Percentiles rank a stretch among this genome's conserved stretches.
These are phyloP conservation scores for Coemansia sp. DNA, from an alignment of 192 early-diverging fungal genomes.

Conservation along the genomic window DNA sequence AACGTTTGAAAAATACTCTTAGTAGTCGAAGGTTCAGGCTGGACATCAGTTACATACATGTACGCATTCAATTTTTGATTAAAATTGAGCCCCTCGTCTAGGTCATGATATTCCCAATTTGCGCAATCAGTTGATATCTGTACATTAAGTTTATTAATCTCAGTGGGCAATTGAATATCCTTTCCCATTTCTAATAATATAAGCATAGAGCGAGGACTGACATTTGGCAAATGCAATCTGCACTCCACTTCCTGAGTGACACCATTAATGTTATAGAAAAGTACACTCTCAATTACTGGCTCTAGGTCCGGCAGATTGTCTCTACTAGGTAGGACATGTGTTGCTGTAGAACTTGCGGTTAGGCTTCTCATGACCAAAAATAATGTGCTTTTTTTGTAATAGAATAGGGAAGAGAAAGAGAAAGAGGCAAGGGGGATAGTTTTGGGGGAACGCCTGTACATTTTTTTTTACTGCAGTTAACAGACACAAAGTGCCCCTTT, in stretches of 20 bases:
- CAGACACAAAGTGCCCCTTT: neutral
- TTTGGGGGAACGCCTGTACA: neutral
- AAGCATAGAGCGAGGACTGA: neutral
- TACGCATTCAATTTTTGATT: neutral
- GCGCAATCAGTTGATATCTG: neutral
- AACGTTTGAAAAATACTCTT: neutral
- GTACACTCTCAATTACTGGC: neutral
- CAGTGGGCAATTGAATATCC: neutral
- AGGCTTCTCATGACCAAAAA: neutral
- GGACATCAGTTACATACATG: neutral
- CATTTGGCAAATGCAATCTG: neutral
- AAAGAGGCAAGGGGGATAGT: neutral
- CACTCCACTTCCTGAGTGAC: neutral
- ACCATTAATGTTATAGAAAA: neutral
- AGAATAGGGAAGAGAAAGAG: neutral
- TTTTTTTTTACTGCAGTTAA: neutral
- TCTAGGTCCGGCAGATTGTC: neutral
- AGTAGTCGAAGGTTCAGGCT: neutral
- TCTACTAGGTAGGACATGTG: neutral
- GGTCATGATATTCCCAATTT: neutral
- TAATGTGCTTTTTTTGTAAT: neutral
- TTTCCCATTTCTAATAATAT: neutral
- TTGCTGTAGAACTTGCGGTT: neutral
- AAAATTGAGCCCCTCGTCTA: neutral
- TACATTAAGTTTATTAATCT: neutral